Percentiles rank a stretch among this genome's conserved stretches.
phyloP scores from a whole-genome alignment of 2,329 filamentous ascomycete species.

The Ophiostoma himal-ulmi region DNA sequence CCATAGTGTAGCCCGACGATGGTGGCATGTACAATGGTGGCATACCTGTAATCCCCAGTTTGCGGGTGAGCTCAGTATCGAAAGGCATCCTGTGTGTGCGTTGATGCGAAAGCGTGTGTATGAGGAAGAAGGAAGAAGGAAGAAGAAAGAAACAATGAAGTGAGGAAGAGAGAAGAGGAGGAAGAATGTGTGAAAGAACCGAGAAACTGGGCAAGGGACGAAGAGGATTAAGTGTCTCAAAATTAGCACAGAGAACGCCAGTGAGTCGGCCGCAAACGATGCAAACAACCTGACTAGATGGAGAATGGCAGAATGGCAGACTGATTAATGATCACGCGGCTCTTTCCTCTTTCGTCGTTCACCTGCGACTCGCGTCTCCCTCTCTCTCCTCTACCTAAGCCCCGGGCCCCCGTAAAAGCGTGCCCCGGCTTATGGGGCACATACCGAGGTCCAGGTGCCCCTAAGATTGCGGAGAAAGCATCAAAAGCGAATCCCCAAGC shows the following conservation, averaged over 20 bases:
- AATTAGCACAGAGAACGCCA: neutral
- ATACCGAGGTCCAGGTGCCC: conserved; percentile 22
- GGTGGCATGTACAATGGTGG: neutral
- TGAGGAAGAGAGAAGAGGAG: conserved; percentile 5
- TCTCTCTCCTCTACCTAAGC: conserved; percentile 3
- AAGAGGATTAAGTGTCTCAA: conserved; percentile 8
- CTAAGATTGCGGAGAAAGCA: conserved; percentile 20
- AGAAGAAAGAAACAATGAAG: neutral
- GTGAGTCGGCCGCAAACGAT: conserved; percentile 1
- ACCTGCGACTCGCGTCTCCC: neutral
- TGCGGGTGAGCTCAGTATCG: conserved; percentile 52
- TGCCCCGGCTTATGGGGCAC: conserved; percentile 17
- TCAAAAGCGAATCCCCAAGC: neutral
- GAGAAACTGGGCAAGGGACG: neutral
- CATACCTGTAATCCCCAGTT: conserved; percentile 46
- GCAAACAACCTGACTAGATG: neutral
- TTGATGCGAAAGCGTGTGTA: neutral
- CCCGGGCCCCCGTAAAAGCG: conserved; percentile 14
- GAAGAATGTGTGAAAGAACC: neutral
- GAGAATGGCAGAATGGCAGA: neutral
- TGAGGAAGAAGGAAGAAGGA: neutral
- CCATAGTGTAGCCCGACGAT: neutral
- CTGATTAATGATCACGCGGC: neutral
- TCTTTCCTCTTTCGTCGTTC: neutral
- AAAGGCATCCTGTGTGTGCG: conserved; percentile 43